Evolutionary conservation across 164 flowering plant species (phyloP), one percentile per base, ranked within the genome.

Genomic region (Euptelea pleiosperma): DNA sequence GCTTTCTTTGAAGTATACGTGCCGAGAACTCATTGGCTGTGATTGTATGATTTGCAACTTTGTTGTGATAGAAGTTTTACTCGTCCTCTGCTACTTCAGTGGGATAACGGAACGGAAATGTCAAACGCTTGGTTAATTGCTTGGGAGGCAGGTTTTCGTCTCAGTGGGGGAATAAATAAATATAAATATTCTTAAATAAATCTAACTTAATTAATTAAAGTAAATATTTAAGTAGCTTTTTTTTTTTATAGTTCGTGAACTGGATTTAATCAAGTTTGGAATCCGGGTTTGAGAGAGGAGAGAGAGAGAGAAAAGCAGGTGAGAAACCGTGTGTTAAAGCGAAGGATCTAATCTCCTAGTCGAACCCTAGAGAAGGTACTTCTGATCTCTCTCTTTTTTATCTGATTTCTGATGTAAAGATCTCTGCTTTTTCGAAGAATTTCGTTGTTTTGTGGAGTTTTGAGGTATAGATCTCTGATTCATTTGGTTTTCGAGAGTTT

Each of bases 201-300:
- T n/a, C n/a, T n/a, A n/a, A 14, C 6, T 48, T 50, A 28, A 51
- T 30, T 30, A 16, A 31, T 51, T 16, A 30, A 16, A 31, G 30
- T 16, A 30, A 51, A 52, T 29, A 50, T 16, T 25, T 40, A 18
- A 56, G 8, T 31, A 33, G 26, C 35, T 36, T 11, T 58, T 31
- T 14, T 31, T 43, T 31, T 58, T 56, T 16, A 12, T 14, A 6
- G 44, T 46, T 31, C 39, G 52, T 57, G 30, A 56, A 57, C 50
- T 39, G 34, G 55, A 64, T 64, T 64, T n/a, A 57, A 64, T 64
- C 57, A 25, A 29, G 50, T 41, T 64, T 64, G 61, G 55, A 37
- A 47, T 64, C 61, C 55, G 49, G 42, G 9, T 47, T 33, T 12
- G 11, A 29, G 24, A 0, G 40, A 26, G 22, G 40, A 59, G 42